Conservation (phyloP, 176 grass and related monocot genomes). For the Musa beccarii region DNA sequence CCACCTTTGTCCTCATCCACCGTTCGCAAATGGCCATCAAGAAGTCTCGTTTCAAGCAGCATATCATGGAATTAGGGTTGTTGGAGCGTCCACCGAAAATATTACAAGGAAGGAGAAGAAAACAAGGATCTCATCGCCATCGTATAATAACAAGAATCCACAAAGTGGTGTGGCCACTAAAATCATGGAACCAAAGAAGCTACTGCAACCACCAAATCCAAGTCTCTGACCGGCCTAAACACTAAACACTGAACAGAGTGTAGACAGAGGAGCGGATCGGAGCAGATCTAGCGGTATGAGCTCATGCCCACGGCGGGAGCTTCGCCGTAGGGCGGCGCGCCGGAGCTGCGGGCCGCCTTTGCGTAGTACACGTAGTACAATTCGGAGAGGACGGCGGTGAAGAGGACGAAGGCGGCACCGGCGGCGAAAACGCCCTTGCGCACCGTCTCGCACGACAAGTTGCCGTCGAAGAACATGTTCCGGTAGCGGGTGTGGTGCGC, state of each 20-base stretch:
- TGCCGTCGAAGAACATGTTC: background rate
- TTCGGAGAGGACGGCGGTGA: conserved; percentile 51
- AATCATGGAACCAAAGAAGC: background rate
- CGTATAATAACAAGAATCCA: too few relatives aligned
- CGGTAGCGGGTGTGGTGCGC: conserved; percentile 77
- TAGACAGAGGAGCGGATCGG: too few relatives aligned
- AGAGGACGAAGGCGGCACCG: conserved; percentile 77
- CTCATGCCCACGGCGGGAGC: conserved; percentile 51
- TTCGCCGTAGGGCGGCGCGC: conserved; percentile 10
- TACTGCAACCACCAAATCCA: background rate
- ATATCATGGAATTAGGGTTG: too few relatives aligned
- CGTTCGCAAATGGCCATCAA: too few relatives aligned
- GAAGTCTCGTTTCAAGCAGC: too few relatives aligned
- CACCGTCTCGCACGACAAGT: conserved; percentile 35
- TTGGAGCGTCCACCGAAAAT: too few relatives aligned
- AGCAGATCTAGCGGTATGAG: conserved; percentile 11
- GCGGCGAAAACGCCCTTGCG: conserved; percentile 84
- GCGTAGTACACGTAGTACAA: conserved; percentile 62
- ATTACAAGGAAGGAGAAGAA: too few relatives aligned
- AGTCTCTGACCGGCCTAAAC: too few relatives aligned
- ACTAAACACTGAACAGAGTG: too few relatives aligned
- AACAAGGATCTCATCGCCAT: too few relatives aligned
- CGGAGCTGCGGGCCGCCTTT: conserved; percentile 36
- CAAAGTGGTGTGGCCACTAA: too few relatives aligned
- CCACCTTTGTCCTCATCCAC: too few relatives aligned